Evolutionary conservation across 768 basidiomycete species (phyloP), one percentile per base, ranked within the genome.

Genomic region (Podaxis sp.): DNA sequence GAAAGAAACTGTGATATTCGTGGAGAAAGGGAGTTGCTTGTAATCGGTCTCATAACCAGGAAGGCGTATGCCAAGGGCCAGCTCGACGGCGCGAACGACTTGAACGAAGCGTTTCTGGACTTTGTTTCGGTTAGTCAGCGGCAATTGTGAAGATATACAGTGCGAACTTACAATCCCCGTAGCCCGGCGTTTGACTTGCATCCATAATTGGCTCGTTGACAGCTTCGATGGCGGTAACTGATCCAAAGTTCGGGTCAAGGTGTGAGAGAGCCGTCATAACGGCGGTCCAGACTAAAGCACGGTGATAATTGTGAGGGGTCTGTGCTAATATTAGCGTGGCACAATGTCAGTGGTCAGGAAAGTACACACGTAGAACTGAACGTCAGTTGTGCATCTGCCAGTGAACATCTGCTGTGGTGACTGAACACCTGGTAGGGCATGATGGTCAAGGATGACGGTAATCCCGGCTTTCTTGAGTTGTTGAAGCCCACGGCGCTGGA

Each of bases 151-250:
- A 28, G 49, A 48, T 22, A 38, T 46, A 40, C 42, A 13, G 58
- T 48, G 38, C 44, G 30, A 44, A 66, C 86, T 59, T 70, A 92
- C 90, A 93, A 46, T 80, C 77, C 24, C 90, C 90, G 51, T 89
- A 86, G 30, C 79, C 84, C 0, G 92, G 90, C 1, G 92, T 93
- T 64, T 79, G 72, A 17, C 60, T 69, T 7, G 89, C 88, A 68
- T 93, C 75, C 88, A 86, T 88, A 67, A 90, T 84, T 0, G 88
- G 89, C 63, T 93, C 92, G 65, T 93, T 93, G 28, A 88, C 78
- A 1, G 92, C 92, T 67, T 93, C 83, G 33, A 93, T 87, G 1
- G 88, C 77, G 48, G 88, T 86, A 17, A 89, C 90, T 36, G 77
- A 84, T 17, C 67, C 74, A 68, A 93, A 93, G 44, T 77, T 75